These are phyloP conservation scores for Tuber umbilicatum DNA, from an alignment of 495 filamentous ascomycete genomes.

Conservation along the genomic window DNA sequence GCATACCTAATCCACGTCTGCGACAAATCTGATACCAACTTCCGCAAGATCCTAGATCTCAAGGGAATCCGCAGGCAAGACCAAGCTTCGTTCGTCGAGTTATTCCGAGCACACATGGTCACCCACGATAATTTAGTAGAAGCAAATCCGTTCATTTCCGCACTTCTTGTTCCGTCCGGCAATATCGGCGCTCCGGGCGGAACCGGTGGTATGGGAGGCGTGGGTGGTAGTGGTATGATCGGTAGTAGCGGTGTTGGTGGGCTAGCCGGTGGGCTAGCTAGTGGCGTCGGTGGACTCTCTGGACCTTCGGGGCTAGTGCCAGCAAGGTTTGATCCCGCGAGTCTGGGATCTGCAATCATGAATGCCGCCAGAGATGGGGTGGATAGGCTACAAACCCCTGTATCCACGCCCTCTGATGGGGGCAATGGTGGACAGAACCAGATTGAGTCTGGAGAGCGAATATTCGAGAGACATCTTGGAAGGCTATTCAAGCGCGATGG, in stretches of 20 bases:
- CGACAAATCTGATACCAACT: slow-evolving; percentile 85
- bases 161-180: slow-evolving; percentile 24
- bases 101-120: slow-evolving; percentile 76
- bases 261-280: slow-evolving; percentile 46
- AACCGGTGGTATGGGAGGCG: slow-evolving; percentile 7
- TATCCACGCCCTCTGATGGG: slow-evolving; percentile 42
- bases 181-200: slow-evolving; percentile 25
- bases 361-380: slow-evolving; percentile 87
- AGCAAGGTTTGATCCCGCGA: slow-evolving; percentile 67
- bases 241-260: slow-evolving; percentile 56
- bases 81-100: slow-evolving; percentile 73
- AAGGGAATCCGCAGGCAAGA: slow-evolving; percentile 80
- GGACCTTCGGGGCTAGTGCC: slow-evolving; percentile 46
- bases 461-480: slow-evolving; percentile 87
- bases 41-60: slow-evolving; percentile 90
- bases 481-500: slow-evolving; percentile 92
- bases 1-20: slow-evolving; percentile 93
- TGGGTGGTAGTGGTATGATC: slow-evolving; percentile 44
- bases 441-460: slow-evolving; percentile 62
- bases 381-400: slow-evolving; percentile 69
- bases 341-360: slow-evolving; percentile 61
- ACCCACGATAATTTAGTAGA: slow-evolving; percentile 51
- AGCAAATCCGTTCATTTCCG: slow-evolving; percentile 45
- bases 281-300: slow-evolving; percentile 43
- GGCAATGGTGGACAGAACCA: slow-evolving; percentile 41